These are phyloP conservation scores for Botrytis tulipae DNA, from an alignment of 2,329 filamentous ascomycete genomes.

Conservation along the genomic window DNA sequence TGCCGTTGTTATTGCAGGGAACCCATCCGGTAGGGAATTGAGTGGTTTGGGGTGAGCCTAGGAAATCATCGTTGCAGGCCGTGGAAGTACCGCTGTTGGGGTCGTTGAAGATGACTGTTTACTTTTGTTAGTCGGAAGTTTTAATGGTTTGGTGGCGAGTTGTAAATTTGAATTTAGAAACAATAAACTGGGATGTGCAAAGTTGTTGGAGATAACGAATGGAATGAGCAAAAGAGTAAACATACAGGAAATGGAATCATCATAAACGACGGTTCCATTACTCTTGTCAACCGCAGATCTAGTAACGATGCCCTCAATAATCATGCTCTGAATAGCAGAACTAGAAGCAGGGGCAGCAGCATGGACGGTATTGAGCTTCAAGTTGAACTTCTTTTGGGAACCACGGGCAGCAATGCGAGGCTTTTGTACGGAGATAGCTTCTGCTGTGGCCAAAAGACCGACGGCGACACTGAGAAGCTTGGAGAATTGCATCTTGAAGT, in stretches of 20 bases:
- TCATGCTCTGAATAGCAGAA: neutral
- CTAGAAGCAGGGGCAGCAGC: conserved; percentile 15
- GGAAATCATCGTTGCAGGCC: conserved; percentile 32
- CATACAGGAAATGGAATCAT: conserved; percentile 21
- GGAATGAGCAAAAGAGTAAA: neutral
- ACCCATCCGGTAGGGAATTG: conserved; percentile 25
- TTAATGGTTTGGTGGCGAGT: neutral
- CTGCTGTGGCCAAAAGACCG: conserved; percentile 19
- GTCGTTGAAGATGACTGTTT: conserved; percentile 34
- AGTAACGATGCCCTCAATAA: conserved; percentile 6
- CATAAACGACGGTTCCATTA: conserved; percentile 12
- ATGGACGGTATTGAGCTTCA: conserved; percentile 17
- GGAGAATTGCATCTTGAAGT: conserved; percentile 19
- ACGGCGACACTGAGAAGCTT: conserved; percentile 17
- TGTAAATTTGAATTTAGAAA: conserved; percentile 24
- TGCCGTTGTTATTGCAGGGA: conserved; percentile 22
- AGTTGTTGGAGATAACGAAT: conserved; percentile 8
- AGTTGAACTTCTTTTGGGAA: neutral
- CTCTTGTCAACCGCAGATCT: conserved; percentile 9
- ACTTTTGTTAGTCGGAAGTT: neutral
- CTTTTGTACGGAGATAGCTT: conserved; percentile 7
- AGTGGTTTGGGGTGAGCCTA: conserved; percentile 22
- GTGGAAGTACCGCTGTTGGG: conserved; percentile 35
- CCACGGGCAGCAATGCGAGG: conserved; percentile 13
- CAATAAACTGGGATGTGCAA: conserved; percentile 24